phyloP scores from a whole-genome alignment of 768 basidiomycete genomes.

The Hypsizygus marmoreus region DNA sequence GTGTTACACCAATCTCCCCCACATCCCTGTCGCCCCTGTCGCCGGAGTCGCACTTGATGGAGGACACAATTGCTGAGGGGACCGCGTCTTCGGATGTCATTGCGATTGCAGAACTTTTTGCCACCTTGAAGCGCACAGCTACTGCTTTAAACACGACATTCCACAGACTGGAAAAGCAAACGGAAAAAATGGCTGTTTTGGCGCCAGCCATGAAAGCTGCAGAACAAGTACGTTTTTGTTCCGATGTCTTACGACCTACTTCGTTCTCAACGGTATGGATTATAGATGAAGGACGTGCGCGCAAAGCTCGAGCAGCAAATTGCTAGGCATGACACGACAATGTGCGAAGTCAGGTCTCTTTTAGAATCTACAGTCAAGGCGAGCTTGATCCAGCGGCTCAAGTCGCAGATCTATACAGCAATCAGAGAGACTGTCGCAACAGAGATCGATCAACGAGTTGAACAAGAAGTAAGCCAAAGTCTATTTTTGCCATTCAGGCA shows the following conservation, averaged over 20 bases:
- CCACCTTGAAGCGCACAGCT: constrained; percentile 47
- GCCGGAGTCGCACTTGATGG: neutral
- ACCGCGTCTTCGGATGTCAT: constrained; percentile 39
- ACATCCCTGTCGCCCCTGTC: constrained; percentile 1
- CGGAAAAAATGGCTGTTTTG: constrained; percentile 42
- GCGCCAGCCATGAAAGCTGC: constrained; percentile 45
- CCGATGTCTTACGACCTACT: neutral
- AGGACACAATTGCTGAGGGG: constrained; percentile 17
- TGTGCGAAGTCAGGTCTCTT: constrained; percentile 33
- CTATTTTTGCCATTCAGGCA: too few species aligned
- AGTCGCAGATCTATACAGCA: constrained; percentile 33
- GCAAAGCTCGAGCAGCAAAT: constrained; percentile 41
- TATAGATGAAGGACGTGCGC: constrained; percentile 43
- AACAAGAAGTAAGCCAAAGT: constrained; percentile 37
- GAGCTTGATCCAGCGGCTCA: constrained; percentile 41
- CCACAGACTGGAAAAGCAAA: constrained; percentile 47
- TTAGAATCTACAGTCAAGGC: constrained; percentile 43
- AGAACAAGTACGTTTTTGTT: constrained; percentile 40
- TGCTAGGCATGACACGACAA: constrained; percentile 36
- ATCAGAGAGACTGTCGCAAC: constrained; percentile 36
- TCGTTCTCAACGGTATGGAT: constrained; percentile 13
- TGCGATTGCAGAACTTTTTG: constrained; percentile 45
- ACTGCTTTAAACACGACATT: constrained; percentile 42
- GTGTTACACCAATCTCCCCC: constrained; percentile 8
- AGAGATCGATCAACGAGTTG: constrained; percentile 43